Evolutionary conservation across 2,329 filamentous ascomycete species (phyloP).

Genomic region (Raffaelea albimanens): DNA sequence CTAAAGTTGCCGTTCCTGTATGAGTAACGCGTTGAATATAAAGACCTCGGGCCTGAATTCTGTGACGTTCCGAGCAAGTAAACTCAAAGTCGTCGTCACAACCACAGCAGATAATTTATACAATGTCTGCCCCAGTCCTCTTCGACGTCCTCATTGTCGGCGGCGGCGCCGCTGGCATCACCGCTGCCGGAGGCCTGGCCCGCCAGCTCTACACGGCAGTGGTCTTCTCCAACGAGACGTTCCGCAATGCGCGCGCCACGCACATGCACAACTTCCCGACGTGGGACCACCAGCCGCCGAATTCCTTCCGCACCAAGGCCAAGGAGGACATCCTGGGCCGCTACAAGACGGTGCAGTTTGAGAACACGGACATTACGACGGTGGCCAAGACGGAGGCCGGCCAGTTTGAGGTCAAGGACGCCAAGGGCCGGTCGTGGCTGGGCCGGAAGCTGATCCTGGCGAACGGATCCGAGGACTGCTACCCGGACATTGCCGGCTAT

Average conservation of each 20-base stretch:
- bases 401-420: constrained; percentile 29
- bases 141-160: background rate
- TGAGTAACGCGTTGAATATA: too few species aligned
- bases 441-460: constrained; percentile 47
- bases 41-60: too few species aligned
- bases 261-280: constrained; percentile 38
- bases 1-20: too few species aligned
- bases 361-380: constrained; percentile 17
- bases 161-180: background rate
- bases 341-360: constrained; percentile 25
- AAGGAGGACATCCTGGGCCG: constrained; percentile 23
- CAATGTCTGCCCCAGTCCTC: too few species aligned
- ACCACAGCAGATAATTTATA: too few species aligned
- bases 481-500: constrained; percentile 43
- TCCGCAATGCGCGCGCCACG: constrained; percentile 36
- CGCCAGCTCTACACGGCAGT: constrained; percentile 37
- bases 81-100: too few species aligned
- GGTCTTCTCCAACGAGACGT: constrained; percentile 39
- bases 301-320: constrained; percentile 24
- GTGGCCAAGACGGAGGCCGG: constrained; percentile 20
- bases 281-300: constrained; percentile 28
- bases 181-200: constrained; percentile 30
- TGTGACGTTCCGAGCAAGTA: too few species aligned
- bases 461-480: constrained; percentile 40
- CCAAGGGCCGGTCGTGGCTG: constrained; percentile 28